Evolutionary conservation across 257 asterid genomes (phyloP), one percentile per base, ranked within the genome.

Genomic region (Linaria vulgaris): DNA sequence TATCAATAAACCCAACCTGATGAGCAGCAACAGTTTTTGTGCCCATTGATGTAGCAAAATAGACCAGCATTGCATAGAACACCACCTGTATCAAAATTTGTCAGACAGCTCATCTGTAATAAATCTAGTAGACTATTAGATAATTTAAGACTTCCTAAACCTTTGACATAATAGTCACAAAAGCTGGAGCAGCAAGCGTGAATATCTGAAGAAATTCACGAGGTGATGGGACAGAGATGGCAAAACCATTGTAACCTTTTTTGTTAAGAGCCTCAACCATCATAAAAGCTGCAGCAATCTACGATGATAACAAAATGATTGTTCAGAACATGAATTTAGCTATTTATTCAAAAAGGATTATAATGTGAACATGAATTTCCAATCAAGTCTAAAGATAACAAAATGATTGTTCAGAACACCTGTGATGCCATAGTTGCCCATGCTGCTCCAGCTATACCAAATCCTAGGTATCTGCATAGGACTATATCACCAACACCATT

Each of bases 381-480:
- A 21, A 56, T 67, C 47, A 44, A 48, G 19, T 38, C 41, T 51
- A 53, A 53, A 64, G 66, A 65, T n/a, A 52, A 46, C 38, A 63
- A 21, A 53, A 20, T 22, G 43, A 12, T 15, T 24, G 48, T 63
- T 44, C 23, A 23, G 66, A 82, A 60, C 66, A 88, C 96, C 82
- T 89, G 95, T 24, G 96, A 86, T 61, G 66, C 91, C 94, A 86
- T 82, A 46, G 95, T 89, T 62, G 96, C 96, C 96, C 96, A 89
- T 56, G 96, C 96, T 34, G 96, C 96, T 75, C 95, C 95, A 71
- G 95, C 92, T 67, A 89, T 89, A 48, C 96, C 96, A 74, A 70
- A 89, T 49, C 80, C 79, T 14, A 89, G 81, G 79, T 65, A 79
- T 89, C 84, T 80, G 76, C 95, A 86, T 54, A 89, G 67, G 45